Evolutionary conservation across 805 yeast species (phyloP), one percentile per base, ranked within the genome.

Genomic region (Cephaloascus fragrans): DNA sequence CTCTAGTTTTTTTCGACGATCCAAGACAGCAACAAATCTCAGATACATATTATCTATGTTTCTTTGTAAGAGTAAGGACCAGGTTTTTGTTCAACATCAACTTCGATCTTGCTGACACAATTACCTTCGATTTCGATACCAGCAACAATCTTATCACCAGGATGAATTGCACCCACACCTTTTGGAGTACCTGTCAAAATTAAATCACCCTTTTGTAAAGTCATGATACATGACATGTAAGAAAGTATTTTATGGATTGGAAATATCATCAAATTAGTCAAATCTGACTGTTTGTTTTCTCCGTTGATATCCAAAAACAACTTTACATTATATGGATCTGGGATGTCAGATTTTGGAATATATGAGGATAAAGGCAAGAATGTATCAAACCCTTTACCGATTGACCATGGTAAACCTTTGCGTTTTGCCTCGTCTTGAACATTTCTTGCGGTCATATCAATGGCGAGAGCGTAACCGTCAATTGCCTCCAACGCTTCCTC

Each of bases 141-240:
- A 4, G 94, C 95, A 35, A 69, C 67, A 19, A 93, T 65, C 19
- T 57, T 53, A 55, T 93, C 97, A 8, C 97, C 97, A 0, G 95
- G 84, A 4, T 57, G 58, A 26, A 89, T 62, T 19, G 72, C 64
- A 6, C 97, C 96, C n/a, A 93, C 98, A 15, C 98, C 98, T 58
- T 88, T 86, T 35, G 98, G 98, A 1, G 98, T 93, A 15, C 98
- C 98, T 1, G 98, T 93, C 38, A 93, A 68, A 42, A 93, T 79
- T 45, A 93, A 70, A 53, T 93, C 98, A 23, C 96, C 96, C 39
- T 85, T 80, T 50, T 89, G 79, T 41, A 93, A 67, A 3, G 97
- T 86, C 90, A 90, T 90, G 50, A 86, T 79, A n/a, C 79, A 61
- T 3, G 95, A 83, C 77, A 89, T 83, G 38, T 82, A 75, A 40